These are phyloP conservation scores for Hypoxylon sp. DNA, from an alignment of 2,329 filamentous ascomycete genomes.

Conservation along the genomic window DNA sequence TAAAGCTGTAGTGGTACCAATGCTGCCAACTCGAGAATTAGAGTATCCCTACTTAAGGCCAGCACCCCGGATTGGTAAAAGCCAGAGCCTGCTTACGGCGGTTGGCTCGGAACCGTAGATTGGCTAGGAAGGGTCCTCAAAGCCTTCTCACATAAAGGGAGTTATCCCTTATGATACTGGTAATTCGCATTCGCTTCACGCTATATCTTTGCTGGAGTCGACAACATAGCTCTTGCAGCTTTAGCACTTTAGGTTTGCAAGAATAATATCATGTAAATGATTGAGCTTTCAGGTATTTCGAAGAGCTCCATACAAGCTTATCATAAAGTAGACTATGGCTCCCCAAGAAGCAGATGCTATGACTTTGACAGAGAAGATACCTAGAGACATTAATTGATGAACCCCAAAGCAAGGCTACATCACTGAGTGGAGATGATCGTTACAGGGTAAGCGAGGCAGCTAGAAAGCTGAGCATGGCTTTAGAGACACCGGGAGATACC, in stretches of 20 bases:
- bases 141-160: no score
- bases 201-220: background rate
- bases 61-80: no score
- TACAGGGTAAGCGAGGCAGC: slow-evolving; percentile 1
- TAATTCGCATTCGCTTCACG: no score
- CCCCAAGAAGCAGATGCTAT: background rate
- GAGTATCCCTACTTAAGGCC: no score
- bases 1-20: no score
- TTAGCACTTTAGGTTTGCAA: background rate
- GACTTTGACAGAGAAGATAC: slow-evolving; percentile 1
- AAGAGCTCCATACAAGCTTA: background rate
- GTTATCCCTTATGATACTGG: no score
- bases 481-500: slow-evolving; percentile 39
- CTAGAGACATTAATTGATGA: background rate
- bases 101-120: no score
- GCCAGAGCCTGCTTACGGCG: no score
- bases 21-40: no score
- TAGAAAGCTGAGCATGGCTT: slow-evolving; percentile 1
- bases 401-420: background rate
- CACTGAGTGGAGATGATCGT: slow-evolving; percentile 2
- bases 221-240: background rate
- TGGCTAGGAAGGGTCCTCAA: no score
- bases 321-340: background rate
- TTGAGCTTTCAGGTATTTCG: background rate
- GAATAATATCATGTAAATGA: background rate